Evolutionary conservation across 2,329 filamentous ascomycete genomes (phyloP).

Genomic region (Cladosporium oxysporum): DNA sequence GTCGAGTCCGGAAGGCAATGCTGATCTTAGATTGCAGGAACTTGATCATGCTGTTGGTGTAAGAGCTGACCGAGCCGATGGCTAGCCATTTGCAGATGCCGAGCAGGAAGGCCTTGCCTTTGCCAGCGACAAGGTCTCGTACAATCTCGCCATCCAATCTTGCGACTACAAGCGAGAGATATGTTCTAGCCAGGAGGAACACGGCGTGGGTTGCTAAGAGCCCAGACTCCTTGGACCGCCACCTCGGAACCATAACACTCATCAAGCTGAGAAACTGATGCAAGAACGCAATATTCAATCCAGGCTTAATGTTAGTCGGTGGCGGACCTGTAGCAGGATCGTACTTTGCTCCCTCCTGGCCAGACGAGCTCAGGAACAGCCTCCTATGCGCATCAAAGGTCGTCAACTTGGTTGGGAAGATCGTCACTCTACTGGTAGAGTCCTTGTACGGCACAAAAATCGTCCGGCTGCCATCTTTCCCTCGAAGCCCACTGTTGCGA

Average conservation of each 20-base stretch:
- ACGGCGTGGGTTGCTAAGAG: slow-evolving; percentile 83
- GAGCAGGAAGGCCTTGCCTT: slow-evolving; percentile 83
- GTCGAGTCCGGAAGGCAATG: slow-evolving; percentile 91
- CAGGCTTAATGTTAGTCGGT: slow-evolving; percentile 86
- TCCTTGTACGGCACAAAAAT: slow-evolving; percentile 94
- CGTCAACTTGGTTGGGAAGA: slow-evolving; percentile 83
- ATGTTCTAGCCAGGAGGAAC: slow-evolving; percentile 89
- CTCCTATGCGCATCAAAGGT: slow-evolving; percentile 96
- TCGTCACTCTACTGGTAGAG: slow-evolving; percentile 85
- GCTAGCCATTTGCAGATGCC: slow-evolving; percentile 95
- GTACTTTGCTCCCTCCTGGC: slow-evolving; percentile 48
- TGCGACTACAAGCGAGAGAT: slow-evolving; percentile 89
- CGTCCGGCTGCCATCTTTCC: slow-evolving; percentile 91
- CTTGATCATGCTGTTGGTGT: slow-evolving; percentile 99
- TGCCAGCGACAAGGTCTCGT: slow-evolving; percentile 90
- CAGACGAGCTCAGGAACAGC: slow-evolving; percentile 85
- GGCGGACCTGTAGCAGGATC: slow-evolving; percentile 48
- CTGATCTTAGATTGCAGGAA: slow-evolving; percentile 97
- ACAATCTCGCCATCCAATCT: slow-evolving; percentile 95
- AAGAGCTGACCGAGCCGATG: slow-evolving; percentile 88
- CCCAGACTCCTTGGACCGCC: slow-evolving; percentile 93
- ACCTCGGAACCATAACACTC: slow-evolving; percentile 96
- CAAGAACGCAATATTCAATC: slow-evolving; percentile 90
- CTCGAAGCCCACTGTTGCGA: slow-evolving; percentile 87
- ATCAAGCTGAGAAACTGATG: slow-evolving; percentile 95